phyloP scores from a whole-genome alignment of 2,329 filamentous ascomycete species.

The Colletotrichum sp. region DNA sequence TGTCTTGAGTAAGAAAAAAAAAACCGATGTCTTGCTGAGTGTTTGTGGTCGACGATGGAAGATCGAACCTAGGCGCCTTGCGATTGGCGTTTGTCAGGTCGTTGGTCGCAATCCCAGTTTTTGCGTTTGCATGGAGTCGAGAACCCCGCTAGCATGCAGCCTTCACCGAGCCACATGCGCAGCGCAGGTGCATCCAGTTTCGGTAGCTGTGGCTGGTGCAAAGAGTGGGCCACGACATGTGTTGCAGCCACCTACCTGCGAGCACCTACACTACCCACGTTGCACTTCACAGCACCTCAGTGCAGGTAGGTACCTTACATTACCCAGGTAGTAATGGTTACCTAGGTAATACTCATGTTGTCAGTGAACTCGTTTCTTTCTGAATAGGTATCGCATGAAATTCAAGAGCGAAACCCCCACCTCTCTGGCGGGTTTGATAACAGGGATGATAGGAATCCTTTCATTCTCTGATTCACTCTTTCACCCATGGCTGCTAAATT shows the following conservation, averaged over 20 bases:
- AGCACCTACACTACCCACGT: no score
- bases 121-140: neutral
- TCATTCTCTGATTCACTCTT: neutral
- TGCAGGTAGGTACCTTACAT: neutral
- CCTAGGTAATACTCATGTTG: neutral
- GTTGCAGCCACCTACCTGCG: neutral
- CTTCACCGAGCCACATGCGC: neutral
- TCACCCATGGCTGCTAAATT: neutral
- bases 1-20: neutral
- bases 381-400: neutral
- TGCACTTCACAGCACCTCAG: neutral
- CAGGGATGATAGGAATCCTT: neutral
- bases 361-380: neutral
- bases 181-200: neutral
- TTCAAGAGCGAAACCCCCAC: neutral
- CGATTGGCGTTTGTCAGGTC: neutral
- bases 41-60: conserved; percentile 8
- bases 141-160: neutral
- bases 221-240: neutral
- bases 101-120: neutral
- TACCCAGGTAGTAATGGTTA: neutral
- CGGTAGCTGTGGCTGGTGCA: neutral
- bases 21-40: neutral
- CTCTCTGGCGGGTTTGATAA: neutral
- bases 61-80: conserved; percentile 1